phyloP scores from a whole-genome alignment of 163 green algal genomes.

The Volvox carteri region DNA sequence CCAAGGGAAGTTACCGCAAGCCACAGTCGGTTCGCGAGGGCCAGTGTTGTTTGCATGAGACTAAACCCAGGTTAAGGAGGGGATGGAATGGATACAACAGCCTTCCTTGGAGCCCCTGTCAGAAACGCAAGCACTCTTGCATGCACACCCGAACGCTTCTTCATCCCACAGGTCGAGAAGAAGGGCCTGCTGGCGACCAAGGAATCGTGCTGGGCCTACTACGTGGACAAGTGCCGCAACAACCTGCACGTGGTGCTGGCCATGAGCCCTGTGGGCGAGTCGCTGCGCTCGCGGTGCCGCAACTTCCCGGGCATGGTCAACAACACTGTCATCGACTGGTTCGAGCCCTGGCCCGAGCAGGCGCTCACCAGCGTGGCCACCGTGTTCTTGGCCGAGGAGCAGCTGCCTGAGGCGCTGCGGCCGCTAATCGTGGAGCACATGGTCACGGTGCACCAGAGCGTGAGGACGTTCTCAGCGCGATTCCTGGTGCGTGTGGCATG shows the following conservation, averaged over 20 bases:
- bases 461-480: constrained; percentile 74
- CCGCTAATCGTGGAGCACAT: constrained; percentile 88
- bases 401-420: constrained; percentile 70
- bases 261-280: constrained; percentile 91
- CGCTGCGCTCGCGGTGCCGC: constrained; percentile 85
- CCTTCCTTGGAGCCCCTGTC: too few relatives aligned
- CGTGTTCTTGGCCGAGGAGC: constrained; percentile 83
- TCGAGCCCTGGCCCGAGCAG: constrained; percentile 91
- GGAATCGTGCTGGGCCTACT: constrained; percentile 87
- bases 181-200: constrained; percentile 79
- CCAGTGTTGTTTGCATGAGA: too few relatives aligned
- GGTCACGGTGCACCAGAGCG: constrained; percentile 90
- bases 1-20: too few relatives aligned
- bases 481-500: constrained; percentile 70
- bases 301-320: constrained; percentile 94
- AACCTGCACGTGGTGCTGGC: constrained; percentile 93
- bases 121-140: too few relatives aligned
- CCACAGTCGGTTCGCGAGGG: too few relatives aligned
- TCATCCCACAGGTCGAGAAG: constrained; percentile 67
- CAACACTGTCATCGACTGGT: constrained; percentile 94
- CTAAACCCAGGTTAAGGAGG: too few relatives aligned
- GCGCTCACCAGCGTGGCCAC: constrained; percentile 80
- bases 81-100: too few relatives aligned
- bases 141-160: too few relatives aligned
- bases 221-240: constrained; percentile 84